phyloP scores from a whole-genome alignment of 768 basidiomycete genomes.

The Pleurotus cornucopiae region DNA sequence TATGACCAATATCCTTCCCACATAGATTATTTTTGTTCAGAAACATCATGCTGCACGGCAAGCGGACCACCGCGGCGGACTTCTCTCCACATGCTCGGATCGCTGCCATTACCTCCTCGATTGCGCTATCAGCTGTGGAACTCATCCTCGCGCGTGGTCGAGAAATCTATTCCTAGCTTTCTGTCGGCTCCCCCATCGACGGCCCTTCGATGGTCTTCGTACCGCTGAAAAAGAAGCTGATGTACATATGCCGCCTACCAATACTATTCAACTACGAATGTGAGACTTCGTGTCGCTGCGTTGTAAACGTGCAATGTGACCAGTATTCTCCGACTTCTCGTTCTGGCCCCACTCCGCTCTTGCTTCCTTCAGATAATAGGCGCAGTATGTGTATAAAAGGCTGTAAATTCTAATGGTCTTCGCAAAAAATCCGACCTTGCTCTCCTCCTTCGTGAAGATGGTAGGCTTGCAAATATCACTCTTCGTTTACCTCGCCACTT shows the following conservation, averaged over 20 bases:
- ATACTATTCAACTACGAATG: not conserved
- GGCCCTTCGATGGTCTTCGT: not conserved
- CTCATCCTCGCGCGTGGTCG: not conserved
- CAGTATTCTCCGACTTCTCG: not conserved
- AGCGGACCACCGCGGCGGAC: slow-evolving; percentile 2
- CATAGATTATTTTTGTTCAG: not conserved
- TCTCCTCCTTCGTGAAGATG: not conserved
- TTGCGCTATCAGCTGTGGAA: not conserved
- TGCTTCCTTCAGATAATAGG: too few species aligned
- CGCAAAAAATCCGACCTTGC: too few species aligned
- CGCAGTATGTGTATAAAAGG: not conserved
- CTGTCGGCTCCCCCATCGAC: not conserved
- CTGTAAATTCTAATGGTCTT: too few species aligned
- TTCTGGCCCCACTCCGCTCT: not conserved
- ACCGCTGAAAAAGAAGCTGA: not conserved
- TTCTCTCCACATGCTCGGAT: slow-evolving; percentile 4
- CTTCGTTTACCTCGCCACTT: slow-evolving; percentile 6
- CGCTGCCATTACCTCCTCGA: not conserved
- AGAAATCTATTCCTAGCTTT: not conserved
- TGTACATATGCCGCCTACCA: not conserved
- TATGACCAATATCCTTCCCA: slow-evolving; percentile 4
- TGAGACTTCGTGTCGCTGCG: not conserved
- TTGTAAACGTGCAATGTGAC: slow-evolving; percentile 3
- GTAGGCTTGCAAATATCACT: not conserved
- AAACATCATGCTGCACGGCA: not conserved